Evolutionary conservation across 1,139 yeast species (phyloP), one percentile per base, ranked within the genome.

Genomic region (Pneumocystis wakefieldiae): DNA sequence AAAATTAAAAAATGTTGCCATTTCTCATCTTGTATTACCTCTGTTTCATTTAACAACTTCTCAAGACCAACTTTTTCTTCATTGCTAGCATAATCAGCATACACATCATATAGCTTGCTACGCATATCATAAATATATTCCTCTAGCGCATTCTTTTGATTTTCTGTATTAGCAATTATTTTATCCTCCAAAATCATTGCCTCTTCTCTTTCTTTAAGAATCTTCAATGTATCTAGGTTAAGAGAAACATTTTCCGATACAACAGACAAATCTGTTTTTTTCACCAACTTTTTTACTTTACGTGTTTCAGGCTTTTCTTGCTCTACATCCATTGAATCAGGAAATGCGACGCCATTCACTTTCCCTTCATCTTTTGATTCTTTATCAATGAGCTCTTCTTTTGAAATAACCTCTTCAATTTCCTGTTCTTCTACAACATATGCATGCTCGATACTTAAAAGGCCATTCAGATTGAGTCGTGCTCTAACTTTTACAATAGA

Each of bases 151-250:
- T 92, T 92, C 87, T 92, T 92, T 78, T 91, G 89, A 80, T 92
- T 97, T 81, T 92, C 98, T 70, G 98, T 94, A 80, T 92, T 97
- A 70, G 95, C 95, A 70, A 92, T 97, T 71, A 92, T 84, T 80
- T 90, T 92, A 79, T 94, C 99, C 74, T 86, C 91, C 75, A 89
- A 83, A 69, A 83, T 81, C 85, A 92, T 78, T 74, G 87, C 81
- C 73, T 84, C 83, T 80, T 92, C 98, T 76, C 80, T 79, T 81
- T 92, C 97, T 68, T 87, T 80, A 71, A 80, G 81, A 65, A 76
- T 76, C 71, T 84, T 80, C 76, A 89, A 81, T 67, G 75, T 76
- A 61, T 76, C 75, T 64, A 80, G 83, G 67, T 86, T 76, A 71
- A 90, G 81, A 66, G 94, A 84, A 65, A 83, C 81, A 67, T 90